Base-by-base conservation (phyloP, 108 stramenopile species). In the Epipyxis sp. region DNA sequence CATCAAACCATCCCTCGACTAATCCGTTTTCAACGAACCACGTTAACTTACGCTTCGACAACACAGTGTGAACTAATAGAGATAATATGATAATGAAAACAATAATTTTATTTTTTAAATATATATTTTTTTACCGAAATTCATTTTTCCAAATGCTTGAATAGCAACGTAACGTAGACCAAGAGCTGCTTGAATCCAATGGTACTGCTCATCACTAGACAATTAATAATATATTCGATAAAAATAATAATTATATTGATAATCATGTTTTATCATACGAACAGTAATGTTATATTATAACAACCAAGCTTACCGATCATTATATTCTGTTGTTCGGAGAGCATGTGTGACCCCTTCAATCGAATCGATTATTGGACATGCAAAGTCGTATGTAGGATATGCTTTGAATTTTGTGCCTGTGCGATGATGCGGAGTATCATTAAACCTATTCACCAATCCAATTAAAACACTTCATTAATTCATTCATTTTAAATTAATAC, bases 351-450 rank as follows among this genome's bases (percentile, higher is more conserved):
- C 97, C 13, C 98, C 98, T 78, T 99, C 98, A 34, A 98, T 72
- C 20, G 87, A 86, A 86, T 99, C 98, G n/a, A 99, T 95, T 81
- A 99, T 97, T 46, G 98, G 98, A 86, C 98, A 99, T 13, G 97
- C 97, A 59, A 99, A 83, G 81, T 99, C 98, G 74, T 99, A 99
- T 6, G 98, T 99, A 1, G 98, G 98, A 82, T 98, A 99, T 40
- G 98, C 98, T 85, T 96, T 95, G 90, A 94, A 95, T 57, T 78
- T 92, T 37, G 92, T 95, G 29, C 97, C 97, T 45, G 93, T 90
- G 6, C 96, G 93, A 77, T 95, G 94, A 82, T 99, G 98, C 16
- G 97, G 97, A 25, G 89, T 89, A 32, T 78, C 76, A 82, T 97
- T 37, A 25, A 16, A 57, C n/a, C n/a, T n/a, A n/a, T n/a, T n/a